A percentile compares a stretch with the other conserved stretches of the same genome.
Evolutionary conservation across 1,139 yeast species (phyloP).

Genomic region (Diutina sp.): DNA sequence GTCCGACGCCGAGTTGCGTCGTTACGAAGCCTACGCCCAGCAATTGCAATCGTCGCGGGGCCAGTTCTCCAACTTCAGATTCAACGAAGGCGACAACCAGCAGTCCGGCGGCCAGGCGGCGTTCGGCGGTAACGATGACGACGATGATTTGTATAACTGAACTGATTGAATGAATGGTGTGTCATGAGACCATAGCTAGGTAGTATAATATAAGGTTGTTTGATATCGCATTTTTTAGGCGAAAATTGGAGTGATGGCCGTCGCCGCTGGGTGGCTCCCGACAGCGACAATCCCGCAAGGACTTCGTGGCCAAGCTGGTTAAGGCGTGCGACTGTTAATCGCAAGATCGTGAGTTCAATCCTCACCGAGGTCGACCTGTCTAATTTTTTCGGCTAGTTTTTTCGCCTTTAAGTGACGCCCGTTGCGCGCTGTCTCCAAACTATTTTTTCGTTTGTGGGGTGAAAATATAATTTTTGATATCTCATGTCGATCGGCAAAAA

Average conservation of each 20-base stretch:
- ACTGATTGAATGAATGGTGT: background rate
- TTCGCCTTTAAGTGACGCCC: too few relatives aligned
- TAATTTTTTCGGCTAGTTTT: background rate
- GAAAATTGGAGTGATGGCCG: too few relatives aligned
- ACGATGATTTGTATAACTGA: constrained; percentile 85
- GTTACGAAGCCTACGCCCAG: constrained; percentile 97
- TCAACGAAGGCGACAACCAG: constrained; percentile 30
- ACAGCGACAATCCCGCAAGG: background rate
- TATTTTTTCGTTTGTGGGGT: too few relatives aligned
- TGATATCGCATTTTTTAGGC: background rate
- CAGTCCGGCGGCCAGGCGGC: constrained; percentile 18
- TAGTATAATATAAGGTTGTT: background rate
- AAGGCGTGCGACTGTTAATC: constrained; percentile 46
- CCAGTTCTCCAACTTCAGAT: constrained; percentile 66
- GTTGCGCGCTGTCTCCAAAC: too few relatives aligned
- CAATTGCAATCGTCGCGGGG: constrained; percentile 96
- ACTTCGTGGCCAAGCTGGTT: constrained; percentile 16
- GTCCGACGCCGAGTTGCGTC: constrained; percentile 92
- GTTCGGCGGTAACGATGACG: constrained; percentile 72
- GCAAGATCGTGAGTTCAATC: constrained; percentile 5
- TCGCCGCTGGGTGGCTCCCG: too few relatives aligned
- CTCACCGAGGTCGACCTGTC: constrained; percentile 1
- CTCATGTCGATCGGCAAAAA: too few relatives aligned
- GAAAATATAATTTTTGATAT: too few relatives aligned
- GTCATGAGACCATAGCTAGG: background rate